These are phyloP conservation scores for Juncus effusus DNA, from an alignment of 176 grass and related monocot species.

Conservation along the genomic window DNA sequence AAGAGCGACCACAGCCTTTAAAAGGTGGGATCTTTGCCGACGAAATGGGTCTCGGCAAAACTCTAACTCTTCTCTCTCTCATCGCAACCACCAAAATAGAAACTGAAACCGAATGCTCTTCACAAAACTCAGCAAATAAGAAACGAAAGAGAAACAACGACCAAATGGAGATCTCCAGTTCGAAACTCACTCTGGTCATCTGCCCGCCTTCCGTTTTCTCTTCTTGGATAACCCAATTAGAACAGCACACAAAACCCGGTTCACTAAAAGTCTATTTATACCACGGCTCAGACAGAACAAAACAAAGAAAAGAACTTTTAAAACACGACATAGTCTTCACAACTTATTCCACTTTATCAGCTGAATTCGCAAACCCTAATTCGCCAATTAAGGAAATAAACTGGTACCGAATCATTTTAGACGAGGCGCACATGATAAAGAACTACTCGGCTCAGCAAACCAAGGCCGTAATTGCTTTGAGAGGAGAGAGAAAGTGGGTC, in stretches of 20 bases:
- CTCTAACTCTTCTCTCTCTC: slow-evolving; percentile 69
- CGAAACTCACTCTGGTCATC: slow-evolving; percentile 58
- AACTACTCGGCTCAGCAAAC: slow-evolving; percentile 74
- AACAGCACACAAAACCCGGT: slow-evolving; percentile 61
- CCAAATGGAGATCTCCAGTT: not conserved
- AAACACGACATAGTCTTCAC: slow-evolving; percentile 82
- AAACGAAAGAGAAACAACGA: slow-evolving; percentile 25
- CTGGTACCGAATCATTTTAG: slow-evolving; percentile 80
- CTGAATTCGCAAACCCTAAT: slow-evolving; percentile 47
- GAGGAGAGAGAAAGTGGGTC: slow-evolving; percentile 71
- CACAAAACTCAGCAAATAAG: slow-evolving; percentile 36
- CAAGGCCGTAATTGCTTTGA: slow-evolving; percentile 75
- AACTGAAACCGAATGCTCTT: slow-evolving; percentile 27
- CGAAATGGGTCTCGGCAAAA: slow-evolving; percentile 97
- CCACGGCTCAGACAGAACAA: slow-evolving; percentile 68
- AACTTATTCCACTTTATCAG: slow-evolving; percentile 60
- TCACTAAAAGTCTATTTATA: slow-evolving; percentile 82
- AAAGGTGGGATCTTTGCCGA: slow-evolving; percentile 88
- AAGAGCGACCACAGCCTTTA: slow-evolving; percentile 46
- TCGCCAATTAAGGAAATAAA: slow-evolving; percentile 70
- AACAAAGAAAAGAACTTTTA: slow-evolving; percentile 46
- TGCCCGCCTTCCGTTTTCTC: slow-evolving; percentile 84
- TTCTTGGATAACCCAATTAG: slow-evolving; percentile 88
- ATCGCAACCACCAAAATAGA: slow-evolving; percentile 45
- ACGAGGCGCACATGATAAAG: slow-evolving; percentile 95